These are phyloP conservation scores for Vachellia pachyceras DNA, from an alignment of 306 rosid species.

Conservation along the genomic window DNA sequence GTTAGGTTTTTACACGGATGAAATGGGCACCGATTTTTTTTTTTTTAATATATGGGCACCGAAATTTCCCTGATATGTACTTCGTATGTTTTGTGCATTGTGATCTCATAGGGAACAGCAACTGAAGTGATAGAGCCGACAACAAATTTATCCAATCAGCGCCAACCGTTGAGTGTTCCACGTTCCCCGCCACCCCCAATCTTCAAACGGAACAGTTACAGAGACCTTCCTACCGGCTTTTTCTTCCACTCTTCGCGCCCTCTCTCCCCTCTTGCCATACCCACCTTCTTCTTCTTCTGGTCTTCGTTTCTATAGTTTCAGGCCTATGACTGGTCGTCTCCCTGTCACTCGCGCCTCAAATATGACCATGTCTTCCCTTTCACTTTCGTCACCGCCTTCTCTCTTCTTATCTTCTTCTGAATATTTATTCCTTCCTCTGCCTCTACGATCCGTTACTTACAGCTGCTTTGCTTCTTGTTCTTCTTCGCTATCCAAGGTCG, in stretches of 20 bases:
- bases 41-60: too few species aligned
- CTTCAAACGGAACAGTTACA: background rate
- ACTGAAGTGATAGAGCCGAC: background rate
- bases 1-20: too few species aligned
- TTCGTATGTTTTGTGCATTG: background rate
- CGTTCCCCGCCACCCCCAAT: background rate
- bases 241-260: background rate
- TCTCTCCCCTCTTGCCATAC: background rate
- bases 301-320: background rate
- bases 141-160: background rate
- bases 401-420: background rate
- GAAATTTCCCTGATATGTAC: too few species aligned
- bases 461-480: background rate
- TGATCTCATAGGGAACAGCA: background rate
- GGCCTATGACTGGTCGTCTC: background rate
- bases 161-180: background rate
- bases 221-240: background rate
- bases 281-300: background rate
- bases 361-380: background rate
- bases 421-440: background rate
- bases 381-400: background rate
- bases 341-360: background rate
- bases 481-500: background rate
- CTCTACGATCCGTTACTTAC: background rate
- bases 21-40: too few species aligned